These are phyloP conservation scores for Sporothrix inflata DNA, from an alignment of 2,329 filamentous ascomycete species.

Conservation along the genomic window DNA sequence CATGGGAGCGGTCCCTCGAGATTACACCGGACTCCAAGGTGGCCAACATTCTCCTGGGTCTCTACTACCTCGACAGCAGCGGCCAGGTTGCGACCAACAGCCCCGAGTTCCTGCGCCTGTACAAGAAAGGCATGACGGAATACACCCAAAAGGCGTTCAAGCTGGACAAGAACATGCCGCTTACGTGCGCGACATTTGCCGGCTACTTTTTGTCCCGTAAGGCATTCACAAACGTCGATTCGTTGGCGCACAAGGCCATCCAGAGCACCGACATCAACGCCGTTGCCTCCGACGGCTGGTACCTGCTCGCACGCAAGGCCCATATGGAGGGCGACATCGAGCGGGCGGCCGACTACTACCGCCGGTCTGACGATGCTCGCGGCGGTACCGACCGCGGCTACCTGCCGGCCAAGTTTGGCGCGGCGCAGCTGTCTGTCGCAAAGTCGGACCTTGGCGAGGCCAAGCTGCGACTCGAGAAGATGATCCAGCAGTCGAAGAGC, in stretches of 20 bases:
- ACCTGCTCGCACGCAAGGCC: conserved; percentile 86
- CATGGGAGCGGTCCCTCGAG: conserved; percentile 87
- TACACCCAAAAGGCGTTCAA: conserved; percentile 95
- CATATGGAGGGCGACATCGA: conserved; percentile 78
- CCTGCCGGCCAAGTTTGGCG: conserved; percentile 91
- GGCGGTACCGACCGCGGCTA: conserved; percentile 90
- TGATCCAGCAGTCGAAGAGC: conserved; percentile 80
- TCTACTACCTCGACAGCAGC: conserved; percentile 88
- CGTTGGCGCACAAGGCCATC: conserved; percentile 87
- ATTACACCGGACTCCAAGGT: conserved; percentile 82
- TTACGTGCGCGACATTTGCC: conserved; percentile 89
- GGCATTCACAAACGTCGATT: conserved; percentile 78
- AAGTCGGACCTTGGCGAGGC: conserved; percentile 87
- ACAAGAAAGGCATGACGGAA: conserved; percentile 91
- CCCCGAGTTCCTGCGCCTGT: conserved; percentile 79
- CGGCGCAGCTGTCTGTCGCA: conserved; percentile 83
- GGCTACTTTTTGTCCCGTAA: conserved; percentile 87
- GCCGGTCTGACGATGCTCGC: conserved; percentile 85
- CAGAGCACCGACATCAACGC: conserved; percentile 95
- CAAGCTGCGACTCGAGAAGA: conserved; percentile 92
- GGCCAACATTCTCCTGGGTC: conserved; percentile 84
- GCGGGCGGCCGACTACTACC: conserved; percentile 83
- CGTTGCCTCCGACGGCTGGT: conserved; percentile 97
- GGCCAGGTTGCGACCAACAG: conserved; percentile 81
- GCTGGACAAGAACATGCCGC: conserved; percentile 83